A percentile compares a stretch with the other conserved stretches of the same genome.
Evolutionary conservation across 805 yeast genomes (phyloP).

Genomic region (Suhomyces vadensis): DNA sequence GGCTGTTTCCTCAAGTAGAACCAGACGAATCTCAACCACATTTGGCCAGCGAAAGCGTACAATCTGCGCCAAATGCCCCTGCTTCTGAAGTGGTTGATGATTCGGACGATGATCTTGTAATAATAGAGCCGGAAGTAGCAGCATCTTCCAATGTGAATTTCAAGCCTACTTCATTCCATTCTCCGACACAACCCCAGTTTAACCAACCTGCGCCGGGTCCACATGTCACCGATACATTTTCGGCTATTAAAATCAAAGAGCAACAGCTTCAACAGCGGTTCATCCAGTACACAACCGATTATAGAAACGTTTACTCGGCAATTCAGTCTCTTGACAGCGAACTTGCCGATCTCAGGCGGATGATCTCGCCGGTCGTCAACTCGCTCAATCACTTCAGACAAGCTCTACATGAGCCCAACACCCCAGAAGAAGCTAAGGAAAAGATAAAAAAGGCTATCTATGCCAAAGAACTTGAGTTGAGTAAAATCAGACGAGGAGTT

Average conservation of each 20-base stretch:
- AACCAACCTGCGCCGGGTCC: constrained; percentile 12
- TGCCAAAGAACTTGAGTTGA: constrained; percentile 7
- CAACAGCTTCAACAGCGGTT: constrained; percentile 10
- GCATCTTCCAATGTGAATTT: constrained; percentile 10
- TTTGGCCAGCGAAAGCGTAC: neutral
- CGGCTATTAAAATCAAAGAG: constrained; percentile 1
- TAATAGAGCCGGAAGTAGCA: constrained; percentile 11
- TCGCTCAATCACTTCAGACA: constrained; percentile 1
- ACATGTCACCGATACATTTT: constrained; percentile 9
- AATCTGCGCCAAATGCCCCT: too few species aligned
- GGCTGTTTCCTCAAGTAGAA: neutral
- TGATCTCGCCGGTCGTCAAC: neutral
- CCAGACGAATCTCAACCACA: neutral
- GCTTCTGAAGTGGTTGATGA: constrained; percentile 2
- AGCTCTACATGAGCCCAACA: neutral
- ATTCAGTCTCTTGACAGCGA: constrained; percentile 1
- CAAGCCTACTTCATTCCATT: constrained; percentile 15
- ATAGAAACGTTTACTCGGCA: neutral
- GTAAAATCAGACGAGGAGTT: neutral
- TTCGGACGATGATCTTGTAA: constrained; percentile 14
- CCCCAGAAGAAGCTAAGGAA: neutral
- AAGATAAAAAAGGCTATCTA: neutral
- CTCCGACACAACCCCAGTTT: neutral
- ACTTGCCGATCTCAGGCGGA: neutral
- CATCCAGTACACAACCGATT: constrained; percentile 1